Evolutionary conservation across 768 basidiomycete genomes (phyloP).

Genomic region (Flagelloscypha sp.): DNA sequence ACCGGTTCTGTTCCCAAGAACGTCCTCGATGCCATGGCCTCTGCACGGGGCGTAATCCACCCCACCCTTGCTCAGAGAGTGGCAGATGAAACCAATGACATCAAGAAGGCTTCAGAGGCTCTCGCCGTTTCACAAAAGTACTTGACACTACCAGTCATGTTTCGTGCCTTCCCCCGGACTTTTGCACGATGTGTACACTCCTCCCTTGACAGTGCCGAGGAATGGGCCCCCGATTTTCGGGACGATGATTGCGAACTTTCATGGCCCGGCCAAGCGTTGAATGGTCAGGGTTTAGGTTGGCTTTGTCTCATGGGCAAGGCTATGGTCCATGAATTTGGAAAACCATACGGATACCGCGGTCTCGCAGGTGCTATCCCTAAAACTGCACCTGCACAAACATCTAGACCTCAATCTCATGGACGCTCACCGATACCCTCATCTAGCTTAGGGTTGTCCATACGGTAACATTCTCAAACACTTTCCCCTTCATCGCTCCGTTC

Average conservation of each 20-base stretch:
- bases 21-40: conserved; percentile 34
- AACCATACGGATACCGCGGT: conserved; percentile 64
- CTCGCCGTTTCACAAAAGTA: conserved; percentile 40
- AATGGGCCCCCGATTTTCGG: conserved; percentile 75
- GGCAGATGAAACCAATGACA: conserved; percentile 34
- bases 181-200: conserved; percentile 67
- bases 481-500: too few relatives aligned
- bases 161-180: conserved; percentile 67
- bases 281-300: conserved; percentile 77
- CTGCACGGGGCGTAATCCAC: conserved; percentile 35
- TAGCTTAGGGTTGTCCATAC: too few relatives aligned
- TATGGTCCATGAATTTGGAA: conserved; percentile 79
- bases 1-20: conserved; percentile 32
- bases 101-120: conserved; percentile 28
- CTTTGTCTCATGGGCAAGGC: conserved; percentile 82
- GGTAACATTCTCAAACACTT: too few relatives aligned
- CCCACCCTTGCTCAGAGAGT: too few relatives aligned
- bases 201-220: conserved; percentile 53
- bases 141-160: conserved; percentile 59
- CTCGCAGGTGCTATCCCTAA: conserved; percentile 67
- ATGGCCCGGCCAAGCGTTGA: conserved; percentile 70
- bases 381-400: conserved; percentile 38
- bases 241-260: conserved; percentile 83
- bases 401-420: too few relatives aligned
- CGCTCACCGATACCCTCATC: too few relatives aligned